Evolutionary conservation across 176 grass and related monocot genomes (phyloP).

Genomic region (Chrysopogon serrulatus): DNA sequence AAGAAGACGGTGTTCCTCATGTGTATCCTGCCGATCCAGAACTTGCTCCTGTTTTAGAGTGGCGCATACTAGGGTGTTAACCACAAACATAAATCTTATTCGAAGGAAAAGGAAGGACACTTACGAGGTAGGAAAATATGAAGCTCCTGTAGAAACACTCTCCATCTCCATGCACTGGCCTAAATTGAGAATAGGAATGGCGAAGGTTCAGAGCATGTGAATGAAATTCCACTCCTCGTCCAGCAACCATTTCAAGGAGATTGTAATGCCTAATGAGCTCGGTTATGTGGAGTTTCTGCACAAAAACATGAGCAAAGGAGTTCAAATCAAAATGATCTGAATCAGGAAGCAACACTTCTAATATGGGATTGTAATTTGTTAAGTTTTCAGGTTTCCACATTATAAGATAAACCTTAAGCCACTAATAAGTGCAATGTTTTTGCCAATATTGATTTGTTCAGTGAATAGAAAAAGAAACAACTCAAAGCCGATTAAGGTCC

Average conservation of each 20-base stretch:
- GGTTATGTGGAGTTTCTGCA: conserved; percentile 11
- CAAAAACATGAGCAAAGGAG: neutral
- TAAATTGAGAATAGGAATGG: neutral
- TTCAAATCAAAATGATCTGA: conserved; percentile 7
- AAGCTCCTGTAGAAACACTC: conserved; percentile 55
- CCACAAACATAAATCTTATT: conserved; percentile 6
- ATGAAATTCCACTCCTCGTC: neutral
- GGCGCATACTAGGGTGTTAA: neutral
- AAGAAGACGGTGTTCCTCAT: conserved; percentile 34
- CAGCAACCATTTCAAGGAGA: neutral
- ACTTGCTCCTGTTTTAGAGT: conserved; percentile 43
- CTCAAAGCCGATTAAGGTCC: neutral
- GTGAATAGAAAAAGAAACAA: neutral
- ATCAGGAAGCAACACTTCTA: neutral
- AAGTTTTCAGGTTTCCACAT: neutral
- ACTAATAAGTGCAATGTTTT: conserved; percentile 1
- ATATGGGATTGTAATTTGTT: neutral
- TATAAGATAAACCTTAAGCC: conserved; percentile 12
- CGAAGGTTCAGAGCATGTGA: neutral
- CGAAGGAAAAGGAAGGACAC: conserved; percentile 4
- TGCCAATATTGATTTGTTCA: neutral
- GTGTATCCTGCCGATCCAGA: conserved; percentile 33
- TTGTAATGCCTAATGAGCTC: neutral
- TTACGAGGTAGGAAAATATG: conserved; percentile 50
- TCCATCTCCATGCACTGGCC: conserved; percentile 25